Evolutionary conservation across 2,329 filamentous ascomycete species (phyloP).

Genomic region (Neoscytalidium dimidiatum): DNA sequence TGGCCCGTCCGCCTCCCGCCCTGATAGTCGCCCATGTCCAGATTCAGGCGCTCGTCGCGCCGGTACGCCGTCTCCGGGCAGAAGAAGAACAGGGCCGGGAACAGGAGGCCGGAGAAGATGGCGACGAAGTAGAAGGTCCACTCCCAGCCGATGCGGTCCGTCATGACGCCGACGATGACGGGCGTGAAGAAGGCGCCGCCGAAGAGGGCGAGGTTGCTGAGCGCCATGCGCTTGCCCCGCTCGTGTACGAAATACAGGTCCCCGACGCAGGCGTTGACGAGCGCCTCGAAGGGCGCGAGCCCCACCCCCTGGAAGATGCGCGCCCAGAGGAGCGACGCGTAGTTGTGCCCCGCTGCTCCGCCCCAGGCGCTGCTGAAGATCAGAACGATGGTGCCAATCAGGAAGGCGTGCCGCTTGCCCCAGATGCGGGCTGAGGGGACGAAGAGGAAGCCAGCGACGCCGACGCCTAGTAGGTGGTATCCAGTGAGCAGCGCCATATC

Average conservation of each 20-base stretch:
- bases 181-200: constrained; percentile 77
- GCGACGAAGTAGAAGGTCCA: constrained; percentile 89
- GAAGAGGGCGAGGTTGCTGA: constrained; percentile 70
- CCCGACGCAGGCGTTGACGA: constrained; percentile 86
- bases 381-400: constrained; percentile 74
- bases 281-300: constrained; percentile 82
- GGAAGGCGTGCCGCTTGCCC: constrained; percentile 88
- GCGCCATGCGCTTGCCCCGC: constrained; percentile 83
- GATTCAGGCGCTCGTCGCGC: constrained; percentile 68
- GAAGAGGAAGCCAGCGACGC: constrained; percentile 78
- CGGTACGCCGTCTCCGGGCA: constrained; percentile 83
- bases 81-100: constrained; percentile 74
- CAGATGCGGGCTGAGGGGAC: constrained; percentile 86
- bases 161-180: constrained; percentile 87
- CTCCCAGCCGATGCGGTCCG: constrained; percentile 71
- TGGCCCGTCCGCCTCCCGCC: not conserved
- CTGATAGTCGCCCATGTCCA: constrained; percentile 56
- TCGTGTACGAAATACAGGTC: constrained; percentile 90
- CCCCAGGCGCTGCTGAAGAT: constrained; percentile 78
- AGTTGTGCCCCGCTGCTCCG: constrained; percentile 66
- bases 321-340: constrained; percentile 73
- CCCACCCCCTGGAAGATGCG: constrained; percentile 85
- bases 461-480: constrained; percentile 82
- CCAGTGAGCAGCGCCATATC: constrained; percentile 80
- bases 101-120: constrained; percentile 72